These are phyloP conservation scores for Leccinum fuscescens DNA, from an alignment of 1,284 basidiomycete species.

Conservation along the genomic window DNA sequence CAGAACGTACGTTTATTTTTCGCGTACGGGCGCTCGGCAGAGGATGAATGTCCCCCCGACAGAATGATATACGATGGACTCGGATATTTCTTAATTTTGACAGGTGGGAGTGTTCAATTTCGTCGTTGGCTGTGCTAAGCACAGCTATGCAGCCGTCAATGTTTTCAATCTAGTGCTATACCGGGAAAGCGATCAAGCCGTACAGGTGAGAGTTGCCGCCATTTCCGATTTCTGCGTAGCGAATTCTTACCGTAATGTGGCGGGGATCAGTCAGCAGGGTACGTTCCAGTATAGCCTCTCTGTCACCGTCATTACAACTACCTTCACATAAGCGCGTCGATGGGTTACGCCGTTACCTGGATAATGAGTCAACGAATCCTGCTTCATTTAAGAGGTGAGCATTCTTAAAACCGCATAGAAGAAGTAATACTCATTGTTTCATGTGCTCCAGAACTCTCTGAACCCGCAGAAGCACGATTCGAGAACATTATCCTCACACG, in stretches of 20 bases:
- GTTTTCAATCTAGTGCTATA: constrained; percentile 32
- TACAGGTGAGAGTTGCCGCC: constrained; percentile 24
- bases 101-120: constrained; percentile 20
- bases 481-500: constrained; percentile 31
- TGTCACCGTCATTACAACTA: not conserved
- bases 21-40: not conserved
- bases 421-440: not conserved
- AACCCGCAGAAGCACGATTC: constrained; percentile 25
- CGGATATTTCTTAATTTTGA: constrained; percentile 33
- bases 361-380: constrained; percentile 41
- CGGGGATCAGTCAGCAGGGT: constrained; percentile 31
- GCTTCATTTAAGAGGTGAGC: constrained; percentile 33
- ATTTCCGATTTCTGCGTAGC: constrained; percentile 9
- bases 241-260: constrained; percentile 4
- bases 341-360: constrained; percentile 38
- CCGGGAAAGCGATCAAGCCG: constrained; percentile 16
- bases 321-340: constrained; percentile 26
- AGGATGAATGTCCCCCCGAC: constrained; percentile 1
- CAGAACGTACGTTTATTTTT: constrained; percentile 25
- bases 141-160: constrained; percentile 17
- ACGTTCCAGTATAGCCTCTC: constrained; percentile 10
- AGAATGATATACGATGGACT: constrained; percentile 38
- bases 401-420: not conserved
- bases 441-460: constrained; percentile 25
- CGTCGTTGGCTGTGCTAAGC: constrained; percentile 5